A percentile compares a stretch with the other conserved stretches of the same genome.
phyloP scores from a whole-genome alignment of 768 basidiomycete species.

The Candolleomyces efflorescens region DNA sequence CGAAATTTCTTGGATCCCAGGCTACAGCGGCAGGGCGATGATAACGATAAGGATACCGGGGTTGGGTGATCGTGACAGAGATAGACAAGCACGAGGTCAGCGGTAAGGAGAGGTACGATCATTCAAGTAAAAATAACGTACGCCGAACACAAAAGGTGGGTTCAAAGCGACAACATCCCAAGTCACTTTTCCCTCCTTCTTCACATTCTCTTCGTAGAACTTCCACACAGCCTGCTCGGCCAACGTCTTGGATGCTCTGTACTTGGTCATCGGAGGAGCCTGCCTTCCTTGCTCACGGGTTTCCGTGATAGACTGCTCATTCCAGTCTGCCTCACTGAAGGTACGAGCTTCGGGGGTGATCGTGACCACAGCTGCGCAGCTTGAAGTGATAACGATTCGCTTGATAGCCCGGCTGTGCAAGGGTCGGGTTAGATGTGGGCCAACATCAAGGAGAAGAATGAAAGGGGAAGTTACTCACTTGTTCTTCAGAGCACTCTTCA shows the following conservation, averaged over 20 bases:
- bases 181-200: background rate
- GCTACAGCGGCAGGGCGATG: conserved; percentile 19
- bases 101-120: background rate
- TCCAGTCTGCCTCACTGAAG: conserved; percentile 59
- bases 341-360: conserved; percentile 20
- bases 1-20: conserved; percentile 37
- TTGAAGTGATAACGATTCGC: conserved; percentile 68
- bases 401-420: conserved; percentile 41
- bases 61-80: background rate
- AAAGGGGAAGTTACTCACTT: conserved; percentile 28
- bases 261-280: conserved; percentile 38
- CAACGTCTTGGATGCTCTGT: conserved; percentile 59
- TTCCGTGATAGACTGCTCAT: conserved; percentile 39
- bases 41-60: background rate
- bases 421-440: too few species aligned
- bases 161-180: conserved; percentile 54
- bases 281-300: conserved; percentile 47
- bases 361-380: conserved; percentile 44
- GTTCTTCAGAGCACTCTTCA: conserved; percentile 54
- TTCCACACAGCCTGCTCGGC: conserved; percentile 57
- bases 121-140: background rate
- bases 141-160: conserved; percentile 44
- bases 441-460: too few species aligned
- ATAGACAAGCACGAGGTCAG: background rate
- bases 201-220: conserved; percentile 32